phyloP scores from a whole-genome alignment of 2,329 filamentous ascomycete species.

The Penicillium sp. region DNA sequence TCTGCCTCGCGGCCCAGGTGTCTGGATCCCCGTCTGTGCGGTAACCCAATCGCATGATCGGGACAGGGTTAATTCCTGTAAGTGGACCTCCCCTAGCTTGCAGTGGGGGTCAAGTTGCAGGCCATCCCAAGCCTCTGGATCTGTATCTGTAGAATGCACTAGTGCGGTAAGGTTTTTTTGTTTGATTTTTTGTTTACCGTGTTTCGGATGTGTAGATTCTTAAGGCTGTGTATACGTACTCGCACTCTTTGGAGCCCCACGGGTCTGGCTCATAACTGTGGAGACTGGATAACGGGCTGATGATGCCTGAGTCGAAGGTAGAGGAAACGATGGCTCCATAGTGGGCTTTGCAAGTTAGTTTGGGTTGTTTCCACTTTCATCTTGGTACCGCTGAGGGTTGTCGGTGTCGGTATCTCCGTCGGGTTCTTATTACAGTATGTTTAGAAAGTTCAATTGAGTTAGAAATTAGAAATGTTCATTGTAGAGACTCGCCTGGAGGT shows the following conservation, averaged over 20 bases:
- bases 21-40: slow-evolving; percentile 13
- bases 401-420: background rate
- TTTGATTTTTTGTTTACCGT: background rate
- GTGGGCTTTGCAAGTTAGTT: background rate
- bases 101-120: background rate
- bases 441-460: background rate
- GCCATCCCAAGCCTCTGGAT: background rate
- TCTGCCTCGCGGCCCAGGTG: slow-evolving; percentile 25
- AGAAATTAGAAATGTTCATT: background rate
- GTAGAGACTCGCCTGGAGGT: background rate
- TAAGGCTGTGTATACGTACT: background rate
- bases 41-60: slow-evolving; percentile 6
- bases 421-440: background rate
- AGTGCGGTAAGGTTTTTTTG: background rate
- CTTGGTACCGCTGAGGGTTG: background rate
- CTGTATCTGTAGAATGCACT: background rate
- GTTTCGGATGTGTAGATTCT: background rate
- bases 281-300: background rate
- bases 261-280: background rate
- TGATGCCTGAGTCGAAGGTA: background rate
- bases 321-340: background rate
- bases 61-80: background rate
- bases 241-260: background rate
- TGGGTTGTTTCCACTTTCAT: background rate
- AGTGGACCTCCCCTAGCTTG: background rate